phyloP scores from a whole-genome alignment of 352 stramenopile species.

The Phytophthora citrophthora region DNA sequence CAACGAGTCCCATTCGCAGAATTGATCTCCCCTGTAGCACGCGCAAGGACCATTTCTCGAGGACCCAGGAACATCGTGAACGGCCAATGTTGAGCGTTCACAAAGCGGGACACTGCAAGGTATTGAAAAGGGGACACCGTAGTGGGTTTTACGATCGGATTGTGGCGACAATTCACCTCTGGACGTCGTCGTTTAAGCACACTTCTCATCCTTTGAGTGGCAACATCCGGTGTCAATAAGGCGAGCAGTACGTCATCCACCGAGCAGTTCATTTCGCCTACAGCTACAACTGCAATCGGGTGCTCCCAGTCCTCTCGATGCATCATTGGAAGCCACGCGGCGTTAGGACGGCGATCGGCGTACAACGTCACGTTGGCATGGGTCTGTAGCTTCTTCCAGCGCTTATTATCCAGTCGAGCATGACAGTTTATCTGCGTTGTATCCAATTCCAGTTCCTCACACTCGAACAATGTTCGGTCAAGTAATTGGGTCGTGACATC shows the following conservation, averaged over 20 bases:
- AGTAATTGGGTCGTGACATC: slow-evolving; percentile 25
- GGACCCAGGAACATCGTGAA: slow-evolving; percentile 26
- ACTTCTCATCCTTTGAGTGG: slow-evolving; percentile 19
- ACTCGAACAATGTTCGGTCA: slow-evolving; percentile 24
- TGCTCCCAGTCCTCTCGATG: slow-evolving; percentile 20
- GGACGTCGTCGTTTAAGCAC: slow-evolving; percentile 16
- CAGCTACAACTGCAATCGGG: slow-evolving; percentile 18
- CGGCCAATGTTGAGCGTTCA: slow-evolving; percentile 22
- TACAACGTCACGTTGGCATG: slow-evolving; percentile 25
- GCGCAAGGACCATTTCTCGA: slow-evolving; percentile 21
- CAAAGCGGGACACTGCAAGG: slow-evolving; percentile 20
- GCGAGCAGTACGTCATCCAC: slow-evolving; percentile 25
- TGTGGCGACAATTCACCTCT: slow-evolving; percentile 12
- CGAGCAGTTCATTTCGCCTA: slow-evolving; percentile 22
- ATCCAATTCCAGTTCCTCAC: slow-evolving; percentile 21
- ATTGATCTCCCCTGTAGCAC: slow-evolving; percentile 13
- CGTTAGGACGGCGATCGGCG: slow-evolving; percentile 22
- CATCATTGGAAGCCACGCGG: slow-evolving; percentile 26
- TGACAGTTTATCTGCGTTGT: not conserved
- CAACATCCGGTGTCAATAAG: slow-evolving; percentile 17
- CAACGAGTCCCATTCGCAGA: slow-evolving; percentile 13
- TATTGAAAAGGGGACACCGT: slow-evolving; percentile 8
- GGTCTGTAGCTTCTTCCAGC: slow-evolving; percentile 33
- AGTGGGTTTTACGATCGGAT: slow-evolving; percentile 13
- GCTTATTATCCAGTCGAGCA: slow-evolving; percentile 11